phyloP scores from a whole-genome alignment of 345 rosid species.

The Erodium maritimum region DNA sequence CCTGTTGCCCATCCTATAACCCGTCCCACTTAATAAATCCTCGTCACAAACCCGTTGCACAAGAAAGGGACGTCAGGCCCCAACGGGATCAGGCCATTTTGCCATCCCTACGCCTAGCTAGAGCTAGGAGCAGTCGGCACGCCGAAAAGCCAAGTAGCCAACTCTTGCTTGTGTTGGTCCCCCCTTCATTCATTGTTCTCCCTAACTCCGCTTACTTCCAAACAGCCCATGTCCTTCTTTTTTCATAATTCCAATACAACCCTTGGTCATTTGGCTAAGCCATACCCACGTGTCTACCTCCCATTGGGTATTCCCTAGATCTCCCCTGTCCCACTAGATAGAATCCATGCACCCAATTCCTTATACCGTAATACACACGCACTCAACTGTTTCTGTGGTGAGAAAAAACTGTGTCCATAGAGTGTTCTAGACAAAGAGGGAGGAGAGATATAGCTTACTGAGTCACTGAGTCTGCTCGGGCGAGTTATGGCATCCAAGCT shows the following conservation, averaged over 20 bases:
- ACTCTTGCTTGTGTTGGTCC: too few species aligned
- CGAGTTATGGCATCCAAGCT: constrained; percentile 66
- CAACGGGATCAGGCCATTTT: too few species aligned
- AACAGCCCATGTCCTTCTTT: background rate
- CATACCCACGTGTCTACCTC: constrained; percentile 18
- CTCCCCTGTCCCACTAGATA: constrained; percentile 56
- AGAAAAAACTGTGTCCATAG: background rate
- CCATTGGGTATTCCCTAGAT: constrained; percentile 30
- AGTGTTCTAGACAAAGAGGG: background rate
- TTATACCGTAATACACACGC: constrained; percentile 3
- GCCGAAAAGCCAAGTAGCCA: too few species aligned
- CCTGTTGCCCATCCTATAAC: too few species aligned
- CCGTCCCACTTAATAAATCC: too few species aligned
- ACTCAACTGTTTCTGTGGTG: background rate
- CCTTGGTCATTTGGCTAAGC: constrained; percentile 40
- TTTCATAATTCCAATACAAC: too few species aligned
- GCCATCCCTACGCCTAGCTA: too few species aligned
- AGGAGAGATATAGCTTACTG: background rate
- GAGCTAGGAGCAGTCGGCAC: too few species aligned
- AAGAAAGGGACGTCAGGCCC: too few species aligned
- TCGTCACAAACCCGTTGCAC: too few species aligned
- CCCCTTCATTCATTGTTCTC: background rate
- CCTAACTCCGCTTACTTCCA: background rate
- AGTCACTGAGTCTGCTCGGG: background rate
- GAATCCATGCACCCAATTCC: background rate